These are phyloP conservation scores for Backusella parvicylindrica DNA, from an alignment of 192 early-diverging fungal genomes.

Conservation along the genomic window DNA sequence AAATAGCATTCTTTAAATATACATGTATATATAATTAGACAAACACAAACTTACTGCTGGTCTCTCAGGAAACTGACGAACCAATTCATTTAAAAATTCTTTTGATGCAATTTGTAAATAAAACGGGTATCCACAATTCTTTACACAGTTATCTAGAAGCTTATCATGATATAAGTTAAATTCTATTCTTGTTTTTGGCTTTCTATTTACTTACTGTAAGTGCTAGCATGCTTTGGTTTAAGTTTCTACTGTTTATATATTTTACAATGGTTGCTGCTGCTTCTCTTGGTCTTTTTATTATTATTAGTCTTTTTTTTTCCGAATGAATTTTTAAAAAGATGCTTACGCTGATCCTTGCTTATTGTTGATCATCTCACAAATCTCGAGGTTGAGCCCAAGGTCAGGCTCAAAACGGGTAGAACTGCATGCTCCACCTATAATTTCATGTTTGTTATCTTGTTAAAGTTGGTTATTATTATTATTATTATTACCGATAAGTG, in stretches of 20 bases:
- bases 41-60: conserved; percentile 61
- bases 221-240: conserved; percentile 58
- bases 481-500: conserved; percentile 5
- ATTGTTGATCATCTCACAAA: conserved; percentile 91
- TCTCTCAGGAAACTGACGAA: conserved; percentile 88
- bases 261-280: conserved; percentile 67
- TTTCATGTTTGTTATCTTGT: background rate
- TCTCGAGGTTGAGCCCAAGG: conserved; percentile 87
- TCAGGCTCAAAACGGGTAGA: conserved; percentile 71
- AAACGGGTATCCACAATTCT: conserved; percentile 98
- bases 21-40: no score
- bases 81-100: conserved; percentile 96
- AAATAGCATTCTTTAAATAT: background rate
- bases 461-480: background rate
- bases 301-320: background rate
- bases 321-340: background rate
- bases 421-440: conserved; percentile 76
- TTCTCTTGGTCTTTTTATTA: conserved; percentile 60
- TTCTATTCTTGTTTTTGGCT: background rate
- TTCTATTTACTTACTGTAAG: conserved; percentile 47
- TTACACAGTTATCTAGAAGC: conserved; percentile 96
- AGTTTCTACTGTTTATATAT: conserved; percentile 60
- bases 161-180: conserved; percentile 3
- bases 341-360: conserved; percentile 83
- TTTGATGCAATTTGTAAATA: conserved; percentile 94